These are phyloP conservation scores for Colletotrichum plurivorum DNA, from an alignment of 2,329 filamentous ascomycete genomes.

Conservation along the genomic window DNA sequence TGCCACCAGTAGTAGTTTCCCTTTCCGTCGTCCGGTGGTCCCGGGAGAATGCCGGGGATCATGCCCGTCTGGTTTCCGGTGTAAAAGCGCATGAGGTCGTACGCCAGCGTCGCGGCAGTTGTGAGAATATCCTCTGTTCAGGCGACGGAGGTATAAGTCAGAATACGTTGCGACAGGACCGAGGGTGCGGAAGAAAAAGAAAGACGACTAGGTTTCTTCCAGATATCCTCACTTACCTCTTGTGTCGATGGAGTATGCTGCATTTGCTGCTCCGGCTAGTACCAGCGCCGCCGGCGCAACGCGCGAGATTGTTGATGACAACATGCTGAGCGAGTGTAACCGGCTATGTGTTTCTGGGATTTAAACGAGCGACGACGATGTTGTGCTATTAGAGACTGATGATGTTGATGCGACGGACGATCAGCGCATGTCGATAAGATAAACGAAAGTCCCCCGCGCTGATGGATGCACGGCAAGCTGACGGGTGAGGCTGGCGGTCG, in stretches of 20 bases:
- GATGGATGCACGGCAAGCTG: neutral
- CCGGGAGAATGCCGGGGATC: conserved; percentile 63
- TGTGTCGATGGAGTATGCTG: conserved; percentile 35
- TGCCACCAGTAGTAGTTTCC: conserved; percentile 78
- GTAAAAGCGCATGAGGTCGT: conserved; percentile 63
- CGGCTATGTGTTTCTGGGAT: neutral
- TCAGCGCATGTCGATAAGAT: conserved; percentile 10
- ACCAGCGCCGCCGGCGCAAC: conserved; percentile 27
- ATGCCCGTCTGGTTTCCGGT: conserved; percentile 60
- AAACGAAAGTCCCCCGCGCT: neutral
- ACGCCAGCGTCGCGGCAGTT: conserved; percentile 56
- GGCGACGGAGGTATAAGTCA: too few relatives aligned
- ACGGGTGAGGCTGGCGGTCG: neutral
- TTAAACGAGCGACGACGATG: conserved; percentile 7
- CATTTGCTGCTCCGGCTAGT: conserved; percentile 12
- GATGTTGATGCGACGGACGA: neutral
- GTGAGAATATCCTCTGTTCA: conserved; percentile 54
- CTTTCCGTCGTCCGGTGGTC: conserved; percentile 52
- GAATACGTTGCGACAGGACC: neutral
- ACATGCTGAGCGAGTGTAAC: conserved; percentile 23
- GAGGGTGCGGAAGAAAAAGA: too few relatives aligned
- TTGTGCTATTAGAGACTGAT: neutral
- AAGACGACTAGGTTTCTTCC: neutral
- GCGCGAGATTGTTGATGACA: conserved; percentile 10
- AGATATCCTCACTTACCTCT: conserved; percentile 10